Conservation (phyloP, 306 rosid species). For the Vigna radiata region DNA sequence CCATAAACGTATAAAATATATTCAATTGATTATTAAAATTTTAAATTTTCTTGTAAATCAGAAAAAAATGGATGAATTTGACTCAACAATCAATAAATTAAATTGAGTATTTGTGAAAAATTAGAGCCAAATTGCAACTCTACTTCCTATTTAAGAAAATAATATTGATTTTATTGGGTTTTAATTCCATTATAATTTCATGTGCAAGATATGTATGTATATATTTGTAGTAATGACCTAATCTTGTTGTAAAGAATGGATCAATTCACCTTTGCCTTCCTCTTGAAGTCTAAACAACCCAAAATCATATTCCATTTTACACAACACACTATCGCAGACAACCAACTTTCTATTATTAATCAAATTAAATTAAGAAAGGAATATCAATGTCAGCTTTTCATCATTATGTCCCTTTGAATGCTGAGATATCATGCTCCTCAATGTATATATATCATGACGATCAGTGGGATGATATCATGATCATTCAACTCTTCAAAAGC, state of each 20-base stretch:
- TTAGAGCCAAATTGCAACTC: no score
- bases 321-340: constrained; percentile 1
- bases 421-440: neutral
- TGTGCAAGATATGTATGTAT: no score
- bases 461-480: neutral
- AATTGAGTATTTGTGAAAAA: no score
- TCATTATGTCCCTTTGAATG: neutral
- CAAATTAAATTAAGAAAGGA: neutral
- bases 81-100: no score
- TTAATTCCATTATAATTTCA: no score
- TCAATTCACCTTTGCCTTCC: constrained; percentile 1
- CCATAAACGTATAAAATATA: no score
- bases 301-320: constrained; percentile 34
- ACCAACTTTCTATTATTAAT: neutral
- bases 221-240: neutral
- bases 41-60: no score
- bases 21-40: no score
- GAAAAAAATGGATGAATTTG: no score
- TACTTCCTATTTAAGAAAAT: no score
- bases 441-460: neutral
- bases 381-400: neutral
- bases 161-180: no score
- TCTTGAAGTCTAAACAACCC: neutral
- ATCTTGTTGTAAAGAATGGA: constrained; percentile 29
- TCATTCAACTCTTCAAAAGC: constrained; percentile 38